Percentiles rank a stretch among this genome's conserved stretches.
phyloP scores from a whole-genome alignment of 495 filamentous ascomycete species.

The Talaromyces proteolyticus region DNA sequence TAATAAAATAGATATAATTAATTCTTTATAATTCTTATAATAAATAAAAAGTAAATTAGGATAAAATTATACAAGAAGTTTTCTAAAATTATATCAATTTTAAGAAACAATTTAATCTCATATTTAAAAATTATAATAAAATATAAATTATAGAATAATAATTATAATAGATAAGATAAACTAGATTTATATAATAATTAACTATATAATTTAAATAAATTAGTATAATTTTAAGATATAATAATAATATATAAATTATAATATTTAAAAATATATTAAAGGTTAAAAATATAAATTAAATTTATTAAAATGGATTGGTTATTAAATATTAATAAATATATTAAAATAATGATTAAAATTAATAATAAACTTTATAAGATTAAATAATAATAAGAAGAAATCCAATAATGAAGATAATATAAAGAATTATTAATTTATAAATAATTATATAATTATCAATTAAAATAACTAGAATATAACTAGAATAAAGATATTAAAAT shows the following conservation, averaged over 20 bases:
- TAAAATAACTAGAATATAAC: too few relatives aligned
- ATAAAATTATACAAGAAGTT: conserved; percentile 6
- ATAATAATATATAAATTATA: conserved; percentile 2
- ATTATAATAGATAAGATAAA: conserved; percentile 1
- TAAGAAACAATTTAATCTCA: conserved; percentile 1
- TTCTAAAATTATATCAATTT: background rate
- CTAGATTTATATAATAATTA: background rate
- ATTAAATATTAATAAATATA: background rate
- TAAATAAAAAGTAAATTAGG: background rate
- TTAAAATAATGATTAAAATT: too few relatives aligned
- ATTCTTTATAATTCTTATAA: conserved; percentile 7
- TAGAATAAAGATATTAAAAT: too few relatives aligned
- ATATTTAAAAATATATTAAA: conserved; percentile 1
- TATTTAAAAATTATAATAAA: conserved; percentile 6
- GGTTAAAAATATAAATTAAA: conserved; percentile 8
- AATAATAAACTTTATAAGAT: too few relatives aligned
- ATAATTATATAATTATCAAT: too few relatives aligned
- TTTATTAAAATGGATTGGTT: too few relatives aligned
- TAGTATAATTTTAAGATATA: background rate
- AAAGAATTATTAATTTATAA: too few relatives aligned
- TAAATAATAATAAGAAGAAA: too few relatives aligned
- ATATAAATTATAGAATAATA: conserved; percentile 6
- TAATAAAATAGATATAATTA: too few relatives aligned
- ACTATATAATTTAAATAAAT: too few relatives aligned
- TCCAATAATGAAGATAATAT: too few relatives aligned